A percentile compares a stretch with the other conserved stretches of the same genome.
Evolutionary conservation across 2,329 filamentous ascomycete genomes (phyloP).

Genomic region (Whalleya microplaca): DNA sequence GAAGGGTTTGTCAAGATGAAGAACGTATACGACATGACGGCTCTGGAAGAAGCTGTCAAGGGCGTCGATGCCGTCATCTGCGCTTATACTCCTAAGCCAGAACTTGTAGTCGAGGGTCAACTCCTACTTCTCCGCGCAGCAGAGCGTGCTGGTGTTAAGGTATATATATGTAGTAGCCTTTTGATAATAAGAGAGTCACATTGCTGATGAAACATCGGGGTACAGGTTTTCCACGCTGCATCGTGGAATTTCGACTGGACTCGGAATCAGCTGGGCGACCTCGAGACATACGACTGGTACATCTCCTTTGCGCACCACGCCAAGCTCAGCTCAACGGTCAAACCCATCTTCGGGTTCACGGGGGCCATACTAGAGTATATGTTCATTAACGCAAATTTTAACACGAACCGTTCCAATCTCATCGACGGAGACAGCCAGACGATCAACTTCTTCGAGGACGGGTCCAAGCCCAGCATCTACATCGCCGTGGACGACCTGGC

Average conservation of each 20-base stretch:
- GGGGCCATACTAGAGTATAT: constrained; percentile 35
- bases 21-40: constrained; percentile 34
- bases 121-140: constrained; percentile 42
- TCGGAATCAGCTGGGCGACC: constrained; percentile 30
- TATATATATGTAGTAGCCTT: constrained; percentile 12
- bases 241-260: constrained; percentile 25
- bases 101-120: constrained; percentile 38
- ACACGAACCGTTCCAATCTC: constrained; percentile 16
- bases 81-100: constrained; percentile 32
- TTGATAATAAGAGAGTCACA: too few relatives aligned
- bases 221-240: background rate
- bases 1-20: constrained; percentile 34
- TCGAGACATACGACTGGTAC: constrained; percentile 40
- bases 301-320: constrained; percentile 39
- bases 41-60: constrained; percentile 36
- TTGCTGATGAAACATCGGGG: too few relatives aligned
- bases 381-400: constrained; percentile 23
- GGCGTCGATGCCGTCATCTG: constrained; percentile 43
- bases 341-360: constrained; percentile 37
- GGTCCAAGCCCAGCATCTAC: constrained; percentile 18
- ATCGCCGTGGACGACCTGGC: constrained; percentile 25
- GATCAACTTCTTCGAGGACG: constrained; percentile 22
- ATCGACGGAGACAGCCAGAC: constrained; percentile 21
- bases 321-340: constrained; percentile 32
- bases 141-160: constrained; percentile 39